Conservation (phyloP, 768 basidiomycete genomes). For the Boletus sp. region DNA sequence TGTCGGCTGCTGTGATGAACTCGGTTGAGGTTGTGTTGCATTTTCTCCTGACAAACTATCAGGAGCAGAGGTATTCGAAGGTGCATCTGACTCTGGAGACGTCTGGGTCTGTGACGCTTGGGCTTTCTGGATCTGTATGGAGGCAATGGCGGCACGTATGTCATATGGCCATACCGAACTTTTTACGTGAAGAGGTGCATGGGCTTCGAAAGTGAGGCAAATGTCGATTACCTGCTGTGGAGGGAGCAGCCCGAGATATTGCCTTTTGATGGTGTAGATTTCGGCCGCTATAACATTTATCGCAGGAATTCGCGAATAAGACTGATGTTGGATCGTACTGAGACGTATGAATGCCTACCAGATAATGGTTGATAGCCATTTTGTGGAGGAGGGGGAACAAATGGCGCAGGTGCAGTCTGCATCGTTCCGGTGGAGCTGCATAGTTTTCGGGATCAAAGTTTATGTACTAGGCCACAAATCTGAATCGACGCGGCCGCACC, state of each 20-base stretch:
- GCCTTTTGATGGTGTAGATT: slow-evolving; percentile 61
- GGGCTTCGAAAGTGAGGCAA: slow-evolving; percentile 67
- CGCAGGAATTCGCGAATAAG: slow-evolving; percentile 29
- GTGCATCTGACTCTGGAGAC: slow-evolving; percentile 9
- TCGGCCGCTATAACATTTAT: slow-evolving; percentile 37
- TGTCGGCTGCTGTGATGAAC: slow-evolving; percentile 18
- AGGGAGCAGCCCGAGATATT: slow-evolving; percentile 67
- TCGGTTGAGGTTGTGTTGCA: slow-evolving; percentile 14
- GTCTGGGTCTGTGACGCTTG: slow-evolving; percentile 23
- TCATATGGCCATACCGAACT: slow-evolving; percentile 72
- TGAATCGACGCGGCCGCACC: background rate
- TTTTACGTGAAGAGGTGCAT: slow-evolving; percentile 65
- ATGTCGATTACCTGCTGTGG: slow-evolving; percentile 76
- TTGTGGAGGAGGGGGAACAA: slow-evolving; percentile 38
- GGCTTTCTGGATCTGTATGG: slow-evolving; percentile 37
- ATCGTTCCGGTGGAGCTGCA: slow-evolving; percentile 65
- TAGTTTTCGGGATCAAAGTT: slow-evolving; percentile 73
- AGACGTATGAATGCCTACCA: slow-evolving; percentile 30
- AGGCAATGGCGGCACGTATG: slow-evolving; percentile 60
- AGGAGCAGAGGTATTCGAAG: slow-evolving; percentile 13
- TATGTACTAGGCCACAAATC: slow-evolving; percentile 24
- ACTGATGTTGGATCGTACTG: slow-evolving; percentile 14
- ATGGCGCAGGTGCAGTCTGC: slow-evolving; percentile 47
- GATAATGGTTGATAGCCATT: slow-evolving; percentile 36
- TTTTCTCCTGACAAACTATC: slow-evolving; percentile 16